Base-by-base conservation (phyloP, 352 stramenopile species). In the Globisporangium recalcitrans region DNA sequence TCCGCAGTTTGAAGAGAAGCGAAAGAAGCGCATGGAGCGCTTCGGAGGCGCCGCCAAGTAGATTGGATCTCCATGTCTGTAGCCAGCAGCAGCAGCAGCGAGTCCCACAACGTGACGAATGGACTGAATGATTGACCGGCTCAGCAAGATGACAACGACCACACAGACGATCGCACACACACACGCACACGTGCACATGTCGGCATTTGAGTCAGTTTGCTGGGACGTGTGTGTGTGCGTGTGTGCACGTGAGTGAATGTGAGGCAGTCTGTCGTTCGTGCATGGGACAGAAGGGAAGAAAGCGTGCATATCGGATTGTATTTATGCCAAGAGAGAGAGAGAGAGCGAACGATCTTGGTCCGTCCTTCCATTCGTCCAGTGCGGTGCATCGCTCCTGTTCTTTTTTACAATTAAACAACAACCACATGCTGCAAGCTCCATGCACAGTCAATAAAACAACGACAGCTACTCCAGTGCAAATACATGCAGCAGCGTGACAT, bases 1-100 rank as follows among this genome's bases (percentile, higher is more conserved):
- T 26, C 19, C 60, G 47, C 70, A 89, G 77, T 71, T 90, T 14
- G 77, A 91, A 44, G 82, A 88, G 62, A 91, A 91, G 72, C 81
- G 81, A 70, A 74, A 74, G 74, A 80, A 88, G 76, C 84, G 84
- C 52, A 58, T 79, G 67, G 75, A 91, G 63, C 82, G 84, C 52
- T 93, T 93, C 62, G 64, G 62, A 3, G 63, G 56, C 26, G 62
- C 40, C 11, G 42, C 64, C 32, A 82, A 65, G 49, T 63, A 54
- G 54, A 26, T 26, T 24, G 4, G 34, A 19, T 21, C 5, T 22
- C 24, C 31, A 22, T 9, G 36, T 16, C 29, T 14, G 26, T 51
- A 48, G 26, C 29, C 52, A 66, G 66, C 40, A 75, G 60, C 59
- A 46, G 53, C 52, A 44, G n/a, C 38, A 22, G 22, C 16, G 38